Base-by-base conservation (phyloP, 129 eudicot species). In the Logfia minima region DNA sequence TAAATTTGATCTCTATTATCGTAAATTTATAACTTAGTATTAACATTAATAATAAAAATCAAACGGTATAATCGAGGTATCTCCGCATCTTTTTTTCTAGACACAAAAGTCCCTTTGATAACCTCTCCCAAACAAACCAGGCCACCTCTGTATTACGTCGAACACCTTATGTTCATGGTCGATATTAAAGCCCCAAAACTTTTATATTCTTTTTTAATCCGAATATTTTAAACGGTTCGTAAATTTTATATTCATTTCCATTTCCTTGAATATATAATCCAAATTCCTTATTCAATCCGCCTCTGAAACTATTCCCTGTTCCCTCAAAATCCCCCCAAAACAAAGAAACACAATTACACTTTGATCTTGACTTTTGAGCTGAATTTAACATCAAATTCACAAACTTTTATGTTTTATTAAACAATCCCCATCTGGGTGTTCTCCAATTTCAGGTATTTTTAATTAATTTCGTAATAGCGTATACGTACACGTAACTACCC, bases 61-160 rank as follows among this genome's bases (percentile, higher is more conserved):
- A 18, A 48, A 68, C 76, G 84, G 80, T 68, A 81, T 75, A 75
- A 75, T 17, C 80, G 66, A 75, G 76, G 80, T 65, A 81, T 80
- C 75, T 74, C 70, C 75, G 84, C 79, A 80, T 74, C 66, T 67
- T n/a, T 68, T 68, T 56, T 80, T 23, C 16, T 39, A 59, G 19
- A 7, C 9, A 39, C 24, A 55, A 74, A 66, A 24, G 1, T 23
- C 18, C n/a, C 75, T 77, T 77, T 32, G 52, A 51, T 76, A 48
- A 51, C 53, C 14, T 68, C 72, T 66, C 66, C 74, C 80, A 66
- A 32, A 34, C 52, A 22, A 28, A 67, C 56, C 48, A 52, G 58
- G 39, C 6, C 64, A 24, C 70, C 68, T 55, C 53, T 77, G 77
- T 73, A 24, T 66, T 66, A 55, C 79, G 70, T 67, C 45, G 69